These are phyloP conservation scores for Thuja plicata DNA, from an alignment of 83 land plant genomes.

Conservation along the genomic window DNA sequence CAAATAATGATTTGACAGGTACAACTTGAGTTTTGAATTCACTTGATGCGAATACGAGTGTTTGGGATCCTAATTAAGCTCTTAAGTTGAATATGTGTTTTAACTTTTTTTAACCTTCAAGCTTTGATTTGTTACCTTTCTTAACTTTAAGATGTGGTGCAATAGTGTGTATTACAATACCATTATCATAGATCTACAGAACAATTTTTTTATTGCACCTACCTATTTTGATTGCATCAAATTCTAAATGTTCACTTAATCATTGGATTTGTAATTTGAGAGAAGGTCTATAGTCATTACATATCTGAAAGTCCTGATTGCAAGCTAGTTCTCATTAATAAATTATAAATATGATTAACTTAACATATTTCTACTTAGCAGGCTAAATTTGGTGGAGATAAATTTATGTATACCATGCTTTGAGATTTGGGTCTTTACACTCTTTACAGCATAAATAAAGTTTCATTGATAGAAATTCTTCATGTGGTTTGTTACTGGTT, in stretches of 20 bases:
- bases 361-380: neutral
- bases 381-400: neutral
- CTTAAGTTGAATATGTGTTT: neutral
- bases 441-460: neutral
- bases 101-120: neutral
- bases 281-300: neutral
- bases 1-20: neutral
- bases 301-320: neutral
- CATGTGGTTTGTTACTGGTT: neutral
- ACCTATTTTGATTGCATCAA: neutral
- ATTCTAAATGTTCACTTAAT: neutral
- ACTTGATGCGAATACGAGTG: neutral
- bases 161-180: neutral
- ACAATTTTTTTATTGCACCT: neutral
- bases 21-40: neutral
- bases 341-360: neutral
- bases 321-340: neutral
- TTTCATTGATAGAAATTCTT: neutral
- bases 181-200: neutral
- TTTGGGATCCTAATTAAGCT: neutral
- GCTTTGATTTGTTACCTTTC: neutral
- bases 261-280: neutral
- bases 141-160: neutral
- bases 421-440: neutral
- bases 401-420: neutral